Evolutionary conservation across 2,329 filamentous ascomycete genomes (phyloP), one percentile per base, ranked within the genome.

Genomic region (Nigrograna mackinnonii): DNA sequence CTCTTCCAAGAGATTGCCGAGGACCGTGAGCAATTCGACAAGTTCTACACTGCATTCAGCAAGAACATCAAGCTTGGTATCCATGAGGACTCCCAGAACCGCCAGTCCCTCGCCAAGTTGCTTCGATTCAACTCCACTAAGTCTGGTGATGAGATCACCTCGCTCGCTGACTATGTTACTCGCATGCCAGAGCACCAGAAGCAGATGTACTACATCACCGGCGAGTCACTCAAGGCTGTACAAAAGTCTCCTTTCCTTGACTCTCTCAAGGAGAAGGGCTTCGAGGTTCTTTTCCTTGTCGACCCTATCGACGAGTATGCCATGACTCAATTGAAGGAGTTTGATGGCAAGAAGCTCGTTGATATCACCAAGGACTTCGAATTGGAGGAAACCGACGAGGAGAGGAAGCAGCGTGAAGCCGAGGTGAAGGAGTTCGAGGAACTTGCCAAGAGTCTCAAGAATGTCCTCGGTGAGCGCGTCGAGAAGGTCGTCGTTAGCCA

Each of bases 281-380:
- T 99, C 71, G 94, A 99, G 80, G 94, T 99, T 69, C 87, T 99
- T 63, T 97, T 96, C 91, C 86, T 99, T 56, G 90, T 95, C 67
- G 94, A 99, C 81, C 94, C 94, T 70, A 99, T 99, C 79, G 91
- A 96, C 56, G 91, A 96, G 86, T 96, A 96, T 72, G 92, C 92
- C 76, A 95, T 96, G 89, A 96, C 91, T 63, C 91, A 96, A 82
- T 87, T 96, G 76, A 99, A 99, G 88, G 94, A 99, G 80, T 99
- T 95, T 68, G 94, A 99, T 72, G 89, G 90, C 81, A 99, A 97
- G 91, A 99, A 99, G 86, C 88, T 99, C 40, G 91, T 99, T 67
- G 94, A 99, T 72, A 97, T 99, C 79, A 99, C 94, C 83, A 99
- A 99, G 88, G 94, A 99, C 84, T 99, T 99, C 73, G 94, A 99